A percentile compares a stretch with the other conserved stretches of the same genome.
These are phyloP conservation scores for Chlorophyllum brunneum DNA, from an alignment of 768 basidiomycete species.

Conservation along the genomic window DNA sequence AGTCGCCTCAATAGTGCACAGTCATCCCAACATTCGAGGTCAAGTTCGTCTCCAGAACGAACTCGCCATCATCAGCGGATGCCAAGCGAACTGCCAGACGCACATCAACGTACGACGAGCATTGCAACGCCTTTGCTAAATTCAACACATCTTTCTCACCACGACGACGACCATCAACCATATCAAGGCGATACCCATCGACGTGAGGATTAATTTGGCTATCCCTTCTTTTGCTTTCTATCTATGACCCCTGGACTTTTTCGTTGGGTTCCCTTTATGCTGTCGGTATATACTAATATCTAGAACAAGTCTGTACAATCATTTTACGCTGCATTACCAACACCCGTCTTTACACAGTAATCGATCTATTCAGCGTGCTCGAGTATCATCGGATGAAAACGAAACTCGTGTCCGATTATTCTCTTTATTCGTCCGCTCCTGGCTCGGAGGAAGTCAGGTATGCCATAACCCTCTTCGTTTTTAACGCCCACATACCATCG, in stretches of 20 bases:
- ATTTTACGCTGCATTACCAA: not conserved
- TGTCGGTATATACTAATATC: conserved; percentile 5
- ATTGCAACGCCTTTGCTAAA: not conserved
- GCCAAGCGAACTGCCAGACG: conserved; percentile 1
- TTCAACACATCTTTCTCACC: not conserved
- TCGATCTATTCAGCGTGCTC: not conserved
- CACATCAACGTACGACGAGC: not conserved
- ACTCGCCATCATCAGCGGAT: conserved; percentile 2
- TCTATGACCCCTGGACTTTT: no score
- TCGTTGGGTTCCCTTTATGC: no score
- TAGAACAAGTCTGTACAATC: conserved; percentile 5
- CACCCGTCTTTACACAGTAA: conserved; percentile 3
- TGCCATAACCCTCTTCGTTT: no score
- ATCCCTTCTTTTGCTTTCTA: no score
- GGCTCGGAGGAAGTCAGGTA: no score
- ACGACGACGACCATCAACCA: not conserved
- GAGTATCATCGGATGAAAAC: not conserved
- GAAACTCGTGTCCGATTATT: no score
- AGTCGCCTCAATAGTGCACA: not conserved
- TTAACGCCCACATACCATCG: no score
- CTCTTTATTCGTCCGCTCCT: no score
- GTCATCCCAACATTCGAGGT: conserved; percentile 4
- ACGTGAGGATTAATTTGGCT: no score
- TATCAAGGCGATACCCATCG: not conserved
- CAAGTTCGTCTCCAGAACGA: not conserved